Percentiles rank a stretch among this genome's conserved stretches.
Evolutionary conservation across 2,329 filamentous ascomycete species (phyloP).

Genomic region (Coniochaeta hoffmannii): DNA sequence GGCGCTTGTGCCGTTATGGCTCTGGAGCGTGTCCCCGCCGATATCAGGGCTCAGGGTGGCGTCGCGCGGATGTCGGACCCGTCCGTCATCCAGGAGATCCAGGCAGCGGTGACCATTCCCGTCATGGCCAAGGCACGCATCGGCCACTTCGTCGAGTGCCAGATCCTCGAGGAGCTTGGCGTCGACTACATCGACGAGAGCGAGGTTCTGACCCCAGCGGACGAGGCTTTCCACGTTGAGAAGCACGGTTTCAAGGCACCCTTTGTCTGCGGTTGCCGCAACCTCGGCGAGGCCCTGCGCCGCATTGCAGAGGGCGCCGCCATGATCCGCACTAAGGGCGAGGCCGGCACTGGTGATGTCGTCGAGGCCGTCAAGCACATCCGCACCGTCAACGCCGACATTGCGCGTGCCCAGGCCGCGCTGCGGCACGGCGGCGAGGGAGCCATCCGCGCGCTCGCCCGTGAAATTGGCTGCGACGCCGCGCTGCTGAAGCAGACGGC

Average conservation of each 20-base stretch:
- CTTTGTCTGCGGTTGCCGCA: constrained; percentile 94
- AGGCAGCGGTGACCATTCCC: constrained; percentile 89
- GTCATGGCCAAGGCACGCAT: constrained; percentile 99
- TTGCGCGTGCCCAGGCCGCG: constrained; percentile 71
- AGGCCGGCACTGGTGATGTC: constrained; percentile 94
- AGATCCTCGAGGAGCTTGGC: constrained; percentile 90
- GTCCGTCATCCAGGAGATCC: constrained; percentile 89
- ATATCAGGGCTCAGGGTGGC: constrained; percentile 87
- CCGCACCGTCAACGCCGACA: constrained; percentile 79
- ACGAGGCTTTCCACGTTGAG: constrained; percentile 84
- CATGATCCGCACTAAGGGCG: constrained; percentile 98
- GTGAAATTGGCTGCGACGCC: constrained; percentile 72
- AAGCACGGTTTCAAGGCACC: constrained; percentile 77
- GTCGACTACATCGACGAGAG: constrained; percentile 98
- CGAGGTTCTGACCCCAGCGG: constrained; percentile 93
- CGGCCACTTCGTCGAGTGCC: constrained; percentile 96
- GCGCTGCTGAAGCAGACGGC: constrained; percentile 80
- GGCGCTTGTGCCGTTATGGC: constrained; percentile 97
- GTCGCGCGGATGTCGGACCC: constrained; percentile 97
- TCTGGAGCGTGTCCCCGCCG: constrained; percentile 91
- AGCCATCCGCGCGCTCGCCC: constrained; percentile 62
- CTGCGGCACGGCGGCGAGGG: constrained; percentile 47
- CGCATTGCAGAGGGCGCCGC: constrained; percentile 89
- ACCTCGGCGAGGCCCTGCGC: constrained; percentile 86
- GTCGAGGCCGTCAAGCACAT: constrained; percentile 96